A percentile compares a stretch with the other conserved stretches of the same genome.
Evolutionary conservation across 768 basidiomycete genomes (phyloP).

Genomic region (Collybiopsis luxurians): DNA sequence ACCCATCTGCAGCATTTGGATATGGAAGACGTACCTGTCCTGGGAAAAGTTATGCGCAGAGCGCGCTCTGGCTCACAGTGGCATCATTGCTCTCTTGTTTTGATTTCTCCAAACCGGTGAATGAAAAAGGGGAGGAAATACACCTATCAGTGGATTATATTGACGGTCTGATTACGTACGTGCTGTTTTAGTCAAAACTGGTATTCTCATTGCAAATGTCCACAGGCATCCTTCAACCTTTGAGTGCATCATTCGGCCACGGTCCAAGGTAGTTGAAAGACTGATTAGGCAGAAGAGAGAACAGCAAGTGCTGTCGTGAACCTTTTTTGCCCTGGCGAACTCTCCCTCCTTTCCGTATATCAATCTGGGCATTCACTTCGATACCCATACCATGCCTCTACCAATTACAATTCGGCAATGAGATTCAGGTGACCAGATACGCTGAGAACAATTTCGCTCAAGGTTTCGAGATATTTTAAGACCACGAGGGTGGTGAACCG

Average conservation of each 20-base stretch:
- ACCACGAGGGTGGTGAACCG: no score
- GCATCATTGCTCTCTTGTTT: neutral
- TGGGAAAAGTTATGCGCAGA: neutral
- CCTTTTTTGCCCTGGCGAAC: no score
- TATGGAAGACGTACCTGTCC: constrained; percentile 12
- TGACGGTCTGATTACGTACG: neutral
- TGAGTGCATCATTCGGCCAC: neutral
- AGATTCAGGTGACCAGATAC: no score
- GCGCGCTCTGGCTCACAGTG: neutral
- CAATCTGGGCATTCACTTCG: no score
- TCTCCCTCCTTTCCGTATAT: no score
- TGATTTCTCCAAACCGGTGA: neutral
- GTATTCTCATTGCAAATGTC: neutral
- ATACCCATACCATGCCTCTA: no score
- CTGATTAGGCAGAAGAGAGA: constrained; percentile 1
- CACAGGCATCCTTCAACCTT: constrained; percentile 2
- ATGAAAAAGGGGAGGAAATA: constrained; percentile 6
- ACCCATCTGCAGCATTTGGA: constrained; percentile 11
- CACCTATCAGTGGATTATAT: constrained; percentile 3
- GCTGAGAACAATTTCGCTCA: no score
- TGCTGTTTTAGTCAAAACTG: neutral
- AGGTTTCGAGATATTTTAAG: no score
- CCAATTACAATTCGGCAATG: no score
- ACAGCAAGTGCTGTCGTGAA: no score
- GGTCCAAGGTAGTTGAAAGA: neutral